Percentiles rank a stretch among this genome's conserved stretches.
Evolutionary conservation across 1,139 yeast genomes (phyloP).

Genomic region (Sugiyamaella grinbergsii): DNA sequence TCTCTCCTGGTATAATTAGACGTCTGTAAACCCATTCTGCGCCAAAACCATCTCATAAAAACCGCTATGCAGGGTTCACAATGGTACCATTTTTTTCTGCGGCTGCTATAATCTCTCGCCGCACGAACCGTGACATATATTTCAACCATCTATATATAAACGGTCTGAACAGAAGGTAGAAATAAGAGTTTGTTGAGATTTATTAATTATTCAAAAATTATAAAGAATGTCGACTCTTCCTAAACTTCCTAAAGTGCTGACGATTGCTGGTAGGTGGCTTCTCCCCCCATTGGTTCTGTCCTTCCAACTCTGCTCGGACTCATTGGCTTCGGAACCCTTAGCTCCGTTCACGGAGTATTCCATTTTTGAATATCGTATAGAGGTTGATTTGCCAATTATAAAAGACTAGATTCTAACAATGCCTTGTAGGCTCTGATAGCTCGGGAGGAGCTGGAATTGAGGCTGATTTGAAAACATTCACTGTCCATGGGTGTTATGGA

Average conservation of each 20-base stretch:
- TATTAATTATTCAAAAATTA: background rate
- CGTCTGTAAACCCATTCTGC: too few relatives aligned
- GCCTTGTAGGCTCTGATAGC: constrained; percentile 67
- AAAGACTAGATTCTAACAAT: background rate
- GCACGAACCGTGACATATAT: background rate
- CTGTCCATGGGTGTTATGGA: constrained; percentile 79
- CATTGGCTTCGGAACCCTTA: too few relatives aligned
- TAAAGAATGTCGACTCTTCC: constrained; percentile 23
- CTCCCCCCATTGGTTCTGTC: too few relatives aligned
- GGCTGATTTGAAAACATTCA: constrained; percentile 83
- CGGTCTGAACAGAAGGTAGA: too few relatives aligned
- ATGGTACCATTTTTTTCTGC: too few relatives aligned
- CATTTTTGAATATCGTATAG: too few relatives aligned
- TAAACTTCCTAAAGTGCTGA: constrained; percentile 30
- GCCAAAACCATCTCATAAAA: too few relatives aligned
- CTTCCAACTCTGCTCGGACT: too few relatives aligned
- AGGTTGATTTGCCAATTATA: too few relatives aligned
- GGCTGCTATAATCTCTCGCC: background rate
- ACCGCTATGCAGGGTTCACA: background rate
- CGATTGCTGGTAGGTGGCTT: constrained; percentile 35
- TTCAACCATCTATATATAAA: background rate
- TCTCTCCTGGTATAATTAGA: too few relatives aligned
- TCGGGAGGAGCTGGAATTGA: constrained; percentile 97
- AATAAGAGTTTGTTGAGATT: background rate
- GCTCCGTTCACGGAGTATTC: too few relatives aligned